Evolutionary conservation across 345 rosid genomes (phyloP).

Genomic region (Litchi chinensis): DNA sequence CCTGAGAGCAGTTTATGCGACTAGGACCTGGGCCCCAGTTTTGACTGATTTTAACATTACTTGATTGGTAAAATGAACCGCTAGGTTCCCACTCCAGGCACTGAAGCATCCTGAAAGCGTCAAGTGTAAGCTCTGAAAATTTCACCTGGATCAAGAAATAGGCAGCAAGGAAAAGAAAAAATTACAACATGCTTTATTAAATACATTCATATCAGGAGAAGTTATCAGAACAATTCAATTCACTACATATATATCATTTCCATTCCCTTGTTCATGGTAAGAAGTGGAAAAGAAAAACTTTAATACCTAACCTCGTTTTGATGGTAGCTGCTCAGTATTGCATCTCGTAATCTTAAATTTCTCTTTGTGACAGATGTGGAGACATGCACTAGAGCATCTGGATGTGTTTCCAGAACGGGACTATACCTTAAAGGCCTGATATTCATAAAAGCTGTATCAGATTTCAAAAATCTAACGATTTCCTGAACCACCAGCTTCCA

Average conservation of each 20-base stretch:
- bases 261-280: conserved; percentile 17
- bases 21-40: conserved; percentile 60
- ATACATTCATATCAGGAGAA: conserved; percentile 1
- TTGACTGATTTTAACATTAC: conserved; percentile 53
- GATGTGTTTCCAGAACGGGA: conserved; percentile 73
- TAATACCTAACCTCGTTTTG: conserved; percentile 71
- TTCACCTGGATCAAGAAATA: conserved; percentile 64
- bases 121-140: conserved; percentile 93
- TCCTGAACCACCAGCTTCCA: conserved; percentile 98
- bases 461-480: conserved; percentile 89
- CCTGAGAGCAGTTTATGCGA: conserved; percentile 58
- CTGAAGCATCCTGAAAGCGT: conserved; percentile 96
- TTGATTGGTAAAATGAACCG: conserved; percentile 77
- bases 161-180: not conserved
- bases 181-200: not conserved
- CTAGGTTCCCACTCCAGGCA: conserved; percentile 98
- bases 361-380: conserved; percentile 49
- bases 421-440: conserved; percentile 93
- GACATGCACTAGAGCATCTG: conserved; percentile 61
- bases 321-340: conserved; percentile 86
- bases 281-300: conserved; percentile 27
- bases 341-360: conserved; percentile 76
- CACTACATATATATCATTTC: conserved; percentile 14
- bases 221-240: conserved; percentile 1
- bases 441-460: conserved; percentile 93